These are phyloP conservation scores for Fragilaria crotonensis DNA, from an alignment of 108 stramenopile genomes.

Conservation along the genomic window DNA sequence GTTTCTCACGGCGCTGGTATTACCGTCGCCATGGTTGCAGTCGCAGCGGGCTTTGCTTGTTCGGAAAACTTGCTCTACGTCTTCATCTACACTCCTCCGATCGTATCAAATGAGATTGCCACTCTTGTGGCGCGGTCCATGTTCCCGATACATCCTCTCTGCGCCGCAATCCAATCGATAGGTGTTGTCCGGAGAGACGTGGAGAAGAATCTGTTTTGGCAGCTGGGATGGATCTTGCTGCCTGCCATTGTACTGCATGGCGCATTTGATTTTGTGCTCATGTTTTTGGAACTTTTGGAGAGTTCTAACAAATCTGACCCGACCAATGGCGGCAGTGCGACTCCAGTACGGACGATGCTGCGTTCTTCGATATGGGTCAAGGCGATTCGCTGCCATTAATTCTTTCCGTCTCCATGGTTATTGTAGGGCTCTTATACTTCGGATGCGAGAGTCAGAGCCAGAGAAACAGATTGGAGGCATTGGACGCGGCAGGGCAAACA, in stretches of 20 bases:
- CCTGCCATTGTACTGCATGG: slow-evolving; percentile 56
- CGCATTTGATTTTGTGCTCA: slow-evolving; percentile 45
- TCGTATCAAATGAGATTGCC: slow-evolving; percentile 20
- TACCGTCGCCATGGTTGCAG: slow-evolving; percentile 78
- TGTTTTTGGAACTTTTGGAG: slow-evolving; percentile 30
- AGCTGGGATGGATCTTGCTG: slow-evolving; percentile 26
- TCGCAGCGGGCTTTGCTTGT: slow-evolving; percentile 75
- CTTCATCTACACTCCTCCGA: slow-evolving; percentile 3
- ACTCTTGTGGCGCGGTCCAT: slow-evolving; percentile 37
- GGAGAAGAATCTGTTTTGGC: slow-evolving; percentile 25
- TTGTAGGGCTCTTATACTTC: slow-evolving; percentile 6
- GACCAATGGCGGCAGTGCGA: not conserved
- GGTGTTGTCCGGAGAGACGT: slow-evolving; percentile 49
- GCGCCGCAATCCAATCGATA: slow-evolving; percentile 56
- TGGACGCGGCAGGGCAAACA: too few relatives aligned
- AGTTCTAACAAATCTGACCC: not conserved
- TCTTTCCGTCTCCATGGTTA: slow-evolving; percentile 11
- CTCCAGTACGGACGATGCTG: not conserved
- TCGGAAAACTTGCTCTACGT: slow-evolving; percentile 69
- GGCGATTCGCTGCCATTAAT: slow-evolving; percentile 4
- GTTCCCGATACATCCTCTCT: slow-evolving; percentile 53
- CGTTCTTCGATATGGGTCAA: slow-evolving; percentile 11
- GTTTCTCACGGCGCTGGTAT: slow-evolving; percentile 35
- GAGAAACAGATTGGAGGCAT: not conserved
- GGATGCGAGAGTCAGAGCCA: not conserved